Evolutionary conservation across 768 basidiomycete species (phyloP).

Genomic region (Lentinula raphanica): DNA sequence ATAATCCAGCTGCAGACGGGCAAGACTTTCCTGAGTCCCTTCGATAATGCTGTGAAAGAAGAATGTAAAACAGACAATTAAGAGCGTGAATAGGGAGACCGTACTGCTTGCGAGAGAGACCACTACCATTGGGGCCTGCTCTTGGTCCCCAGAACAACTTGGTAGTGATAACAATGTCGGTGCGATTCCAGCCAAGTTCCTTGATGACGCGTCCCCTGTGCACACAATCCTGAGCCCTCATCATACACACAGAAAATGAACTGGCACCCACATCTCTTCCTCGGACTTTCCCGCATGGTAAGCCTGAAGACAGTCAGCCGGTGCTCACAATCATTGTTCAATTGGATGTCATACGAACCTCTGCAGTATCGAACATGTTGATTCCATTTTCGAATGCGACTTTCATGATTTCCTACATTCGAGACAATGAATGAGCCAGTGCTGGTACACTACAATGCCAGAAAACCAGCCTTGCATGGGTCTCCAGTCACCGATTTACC

Average conservation of each 20-base stretch:
- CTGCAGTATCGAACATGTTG: slow-evolving; percentile 74
- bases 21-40: slow-evolving; percentile 60
- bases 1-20: slow-evolving; percentile 69
- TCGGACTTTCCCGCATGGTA: slow-evolving; percentile 68
- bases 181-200: slow-evolving; percentile 60
- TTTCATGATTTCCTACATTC: slow-evolving; percentile 65
- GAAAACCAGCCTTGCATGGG: slow-evolving; percentile 50
- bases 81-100: slow-evolving; percentile 56
- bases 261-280: slow-evolving; percentile 53
- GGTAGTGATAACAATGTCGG: slow-evolving; percentile 70
- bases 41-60: slow-evolving; percentile 55
- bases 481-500: slow-evolving; percentile 63
- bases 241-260: background rate
- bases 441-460: background rate
- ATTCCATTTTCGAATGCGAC: slow-evolving; percentile 71
- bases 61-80: background rate
- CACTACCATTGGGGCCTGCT: slow-evolving; percentile 51
- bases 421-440: background rate
- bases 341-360: slow-evolving; percentile 17
- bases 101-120: slow-evolving; percentile 56
- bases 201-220: slow-evolving; percentile 65
- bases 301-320: slow-evolving; percentile 11
- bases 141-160: slow-evolving; percentile 74
- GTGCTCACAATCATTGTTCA: background rate
- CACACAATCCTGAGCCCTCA: background rate